These are phyloP conservation scores for Candida boleticola DNA, from an alignment of 805 yeast genomes.

Conservation along the genomic window DNA sequence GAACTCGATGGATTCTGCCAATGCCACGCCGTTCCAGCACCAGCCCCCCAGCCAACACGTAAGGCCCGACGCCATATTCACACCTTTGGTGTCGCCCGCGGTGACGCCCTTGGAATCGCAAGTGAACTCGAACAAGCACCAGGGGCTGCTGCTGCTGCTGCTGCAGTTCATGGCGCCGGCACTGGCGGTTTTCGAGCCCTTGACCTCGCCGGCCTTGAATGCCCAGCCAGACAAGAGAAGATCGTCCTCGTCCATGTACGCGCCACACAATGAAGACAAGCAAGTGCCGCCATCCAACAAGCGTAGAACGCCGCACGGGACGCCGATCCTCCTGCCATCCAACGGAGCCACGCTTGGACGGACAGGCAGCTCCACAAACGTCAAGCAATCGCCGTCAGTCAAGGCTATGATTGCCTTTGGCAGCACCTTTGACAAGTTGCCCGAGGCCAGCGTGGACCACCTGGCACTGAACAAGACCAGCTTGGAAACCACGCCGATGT, in stretches of 20 bases:
- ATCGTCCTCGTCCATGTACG: slow-evolving; percentile 32
- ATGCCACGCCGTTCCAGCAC: slow-evolving; percentile 12
- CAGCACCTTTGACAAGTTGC: slow-evolving; percentile 13
- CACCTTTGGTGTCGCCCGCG: slow-evolving; percentile 77
- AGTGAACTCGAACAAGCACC: slow-evolving; percentile 15
- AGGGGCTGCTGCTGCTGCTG: not conserved
- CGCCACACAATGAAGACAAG: slow-evolving; percentile 23
- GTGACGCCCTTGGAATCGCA: slow-evolving; percentile 58
- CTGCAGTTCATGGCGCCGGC: slow-evolving; percentile 19
- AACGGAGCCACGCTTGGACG: slow-evolving; percentile 5
- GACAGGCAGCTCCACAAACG: not conserved
- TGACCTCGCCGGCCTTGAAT: slow-evolving; percentile 68
- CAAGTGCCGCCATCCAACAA: slow-evolving; percentile 20
- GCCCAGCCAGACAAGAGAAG: slow-evolving; percentile 38
- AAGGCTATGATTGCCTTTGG: not conserved
- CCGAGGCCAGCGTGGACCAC: slow-evolving; percentile 10
- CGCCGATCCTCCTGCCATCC: slow-evolving; percentile 34
- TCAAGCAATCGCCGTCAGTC: slow-evolving; percentile 34
- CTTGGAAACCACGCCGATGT: slow-evolving; percentile 36
- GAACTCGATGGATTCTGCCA: slow-evolving; percentile 11
- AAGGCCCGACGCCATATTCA: slow-evolving; percentile 61
- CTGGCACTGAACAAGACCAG: slow-evolving; percentile 17
- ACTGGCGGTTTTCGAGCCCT: slow-evolving; percentile 42
- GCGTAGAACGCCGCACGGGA: slow-evolving; percentile 44
- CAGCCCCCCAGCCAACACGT: slow-evolving; percentile 30